Evolutionary conservation across 148 eudicot genomes (phyloP).

Genomic region (Dianthus caryophyllus): DNA sequence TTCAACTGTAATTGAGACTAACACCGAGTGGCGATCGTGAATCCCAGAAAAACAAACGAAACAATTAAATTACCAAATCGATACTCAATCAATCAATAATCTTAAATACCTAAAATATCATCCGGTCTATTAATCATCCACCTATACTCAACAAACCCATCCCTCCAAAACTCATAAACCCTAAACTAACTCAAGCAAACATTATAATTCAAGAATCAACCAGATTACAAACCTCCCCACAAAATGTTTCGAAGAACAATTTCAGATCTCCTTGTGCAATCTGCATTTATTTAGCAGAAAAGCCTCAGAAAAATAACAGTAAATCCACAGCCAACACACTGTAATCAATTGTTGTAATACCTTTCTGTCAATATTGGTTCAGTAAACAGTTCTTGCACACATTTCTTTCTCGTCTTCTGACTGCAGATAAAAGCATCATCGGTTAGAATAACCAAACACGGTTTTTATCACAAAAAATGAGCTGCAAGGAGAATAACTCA

Average conservation of each 20-base stretch:
- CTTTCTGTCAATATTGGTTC: slow-evolving; percentile 94
- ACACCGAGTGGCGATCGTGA: too few relatives aligned
- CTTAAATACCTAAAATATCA: too few relatives aligned
- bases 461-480: not conserved
- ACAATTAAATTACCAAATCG: too few relatives aligned
- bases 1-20: too few relatives aligned
- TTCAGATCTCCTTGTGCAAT: slow-evolving; percentile 83
- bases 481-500: slow-evolving; percentile 17
- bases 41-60: too few relatives aligned
- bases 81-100: too few relatives aligned
- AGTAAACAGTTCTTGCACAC: slow-evolving; percentile 97
- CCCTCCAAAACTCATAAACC: too few relatives aligned
- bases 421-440: slow-evolving; percentile 37
- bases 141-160: too few relatives aligned
- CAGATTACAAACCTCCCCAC: slow-evolving; percentile 79
- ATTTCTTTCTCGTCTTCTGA: slow-evolving; percentile 98
- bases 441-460: slow-evolving; percentile 9
- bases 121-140: too few relatives aligned
- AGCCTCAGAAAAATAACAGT: slow-evolving; percentile 8
- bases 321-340: not conserved
- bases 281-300: slow-evolving; percentile 31
- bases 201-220: too few relatives aligned
- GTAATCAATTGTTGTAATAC: slow-evolving; percentile 27
- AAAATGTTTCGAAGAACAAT: slow-evolving; percentile 70
- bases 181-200: too few relatives aligned